Evolutionary conservation across 352 stramenopile species (phyloP), one percentile per base, ranked within the genome.

Genomic region (Globisporangium nodosum): DNA sequence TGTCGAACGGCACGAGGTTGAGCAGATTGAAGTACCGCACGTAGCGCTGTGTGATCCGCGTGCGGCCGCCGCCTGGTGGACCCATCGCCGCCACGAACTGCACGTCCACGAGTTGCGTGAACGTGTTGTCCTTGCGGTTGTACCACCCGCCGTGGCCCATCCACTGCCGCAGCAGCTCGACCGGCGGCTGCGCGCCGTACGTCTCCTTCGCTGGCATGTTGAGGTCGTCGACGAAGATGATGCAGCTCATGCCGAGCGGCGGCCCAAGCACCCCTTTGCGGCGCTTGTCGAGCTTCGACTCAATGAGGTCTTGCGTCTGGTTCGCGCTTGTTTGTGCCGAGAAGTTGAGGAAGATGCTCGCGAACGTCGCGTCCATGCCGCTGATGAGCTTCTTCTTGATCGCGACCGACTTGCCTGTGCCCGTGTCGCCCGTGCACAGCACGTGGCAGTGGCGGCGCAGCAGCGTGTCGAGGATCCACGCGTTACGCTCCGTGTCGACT

Each of bases 131-230:
- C 55, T 97, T 96, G 59, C 88, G 85, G 55, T 98, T 94, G 73
- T 98, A 98, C 90, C 91, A 98, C 5, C 92, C 92, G 5, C 84
- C 87, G 58, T 98, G 90, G 20, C 95, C 92, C 87, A 97, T 97
- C 88, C 90, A 97, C 65, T 97, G 92, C 1, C 92, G 78, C 54
- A 98, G 63, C 13, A 98, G 69, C 63, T 98, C 92, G 35, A 98
- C 97, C 5, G 92, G 91, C 15, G 92, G 92, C 60, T 98, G 92
- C 3, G 91, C 92, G 8, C 92, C 92, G 56, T 97, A 98, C 46
- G 88, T 95, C 62, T 98, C 92, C 56, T 97, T 97, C 0, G 89
- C 88, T 0, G 92, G 92, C 92, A 98, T 97, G 64, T 98, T 98
- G 18, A 98, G 73, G 54, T 98, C 92, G 61, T 98, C 92, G 0